Percentiles rank a stretch among this genome's conserved stretches.
phyloP scores from a whole-genome alignment of 148 eudicot genomes.

The Camellia lanceoleosa region DNA sequence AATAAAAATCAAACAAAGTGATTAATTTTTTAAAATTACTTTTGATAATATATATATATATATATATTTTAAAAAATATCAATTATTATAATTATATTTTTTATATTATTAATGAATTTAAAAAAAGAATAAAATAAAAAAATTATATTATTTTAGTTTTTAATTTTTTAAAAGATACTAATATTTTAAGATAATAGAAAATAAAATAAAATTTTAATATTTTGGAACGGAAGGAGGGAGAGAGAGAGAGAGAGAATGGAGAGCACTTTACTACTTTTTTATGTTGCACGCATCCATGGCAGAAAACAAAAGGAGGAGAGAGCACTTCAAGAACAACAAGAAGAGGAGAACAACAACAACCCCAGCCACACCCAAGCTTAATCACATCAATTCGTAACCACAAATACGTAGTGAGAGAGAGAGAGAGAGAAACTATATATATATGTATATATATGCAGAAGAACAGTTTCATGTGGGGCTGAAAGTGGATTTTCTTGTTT shows the following conservation, averaged over 20 bases:
- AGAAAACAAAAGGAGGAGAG: constrained; percentile 44
- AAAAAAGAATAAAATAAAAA: no score
- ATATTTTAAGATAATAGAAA: no score
- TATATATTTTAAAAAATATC: no score
- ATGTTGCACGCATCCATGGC: constrained; percentile 93
- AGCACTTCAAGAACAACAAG: constrained; percentile 9
- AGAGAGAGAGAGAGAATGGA: constrained; percentile 20
- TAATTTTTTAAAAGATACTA: no score
- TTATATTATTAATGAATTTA: no score
- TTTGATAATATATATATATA: no score
- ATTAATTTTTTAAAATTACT: no score
- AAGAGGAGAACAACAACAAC: background rate
- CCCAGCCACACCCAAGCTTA: background rate
- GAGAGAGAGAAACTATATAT: background rate
- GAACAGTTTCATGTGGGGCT: constrained; percentile 13
- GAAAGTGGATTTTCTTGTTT: constrained; percentile 18
- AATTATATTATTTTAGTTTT: no score
- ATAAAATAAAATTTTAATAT: constrained; percentile 3
- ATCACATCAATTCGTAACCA: background rate
- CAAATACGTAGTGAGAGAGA: background rate
- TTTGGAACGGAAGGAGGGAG: constrained; percentile 9
- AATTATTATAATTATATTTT: no score
- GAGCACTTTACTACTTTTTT: constrained; percentile 62
- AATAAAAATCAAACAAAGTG: background rate
- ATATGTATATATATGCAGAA: constrained; percentile 14